Base-by-base conservation (phyloP, 306 rosid genomes). In the Acacia acuminata region DNA sequence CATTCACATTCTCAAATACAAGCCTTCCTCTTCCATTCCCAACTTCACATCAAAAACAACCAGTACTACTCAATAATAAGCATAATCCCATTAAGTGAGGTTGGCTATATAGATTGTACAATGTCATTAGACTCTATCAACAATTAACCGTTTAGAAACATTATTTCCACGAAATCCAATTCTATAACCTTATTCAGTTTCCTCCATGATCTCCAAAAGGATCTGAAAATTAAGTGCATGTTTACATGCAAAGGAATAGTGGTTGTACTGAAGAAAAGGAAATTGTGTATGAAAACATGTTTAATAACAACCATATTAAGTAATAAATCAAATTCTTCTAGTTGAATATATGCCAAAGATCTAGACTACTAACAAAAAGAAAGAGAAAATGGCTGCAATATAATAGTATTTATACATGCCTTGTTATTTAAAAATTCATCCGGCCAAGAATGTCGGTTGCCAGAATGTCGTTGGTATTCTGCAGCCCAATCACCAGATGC, bases 401-500 rank as follows among this genome's bases (percentile, higher is more conserved):
- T 73, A 50, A 50, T 8, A 65, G 85, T 76, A 82, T 36, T 12
- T 76, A 74, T 27, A 66, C 88, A 81, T 83, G 70, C 88, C 86
- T 86, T 82, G 51, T 89, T 73, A 83, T 90, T 83, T 79, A 87
- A 88, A 88, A 84, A 96, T 92, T 94, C 97, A 43, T 92, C 93
- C 78, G 97, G 92, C 99, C 99, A 96, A 65, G 89, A 78, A 77
- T 82, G 82, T 45, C 89, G 91, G 8, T 47, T 82, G 81, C 77
- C 86, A 85, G 92, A 90, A 73, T 89, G 92, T 77, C 89, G 93
- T 81, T 91, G 89, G 82, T 92, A 94, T 83, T 94, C 98, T 36
- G 92, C 78, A 38, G 94, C 97, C 99, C 99, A 96, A 83, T 92
- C 93, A 74, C 92, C 98, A 80, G 98, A 82, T 48, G 90, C 64